Percentiles rank a stretch among this genome's conserved stretches.
Evolutionary conservation across 2,329 filamentous ascomycete species (phyloP).

Genomic region (Fusarium drepaniforme): DNA sequence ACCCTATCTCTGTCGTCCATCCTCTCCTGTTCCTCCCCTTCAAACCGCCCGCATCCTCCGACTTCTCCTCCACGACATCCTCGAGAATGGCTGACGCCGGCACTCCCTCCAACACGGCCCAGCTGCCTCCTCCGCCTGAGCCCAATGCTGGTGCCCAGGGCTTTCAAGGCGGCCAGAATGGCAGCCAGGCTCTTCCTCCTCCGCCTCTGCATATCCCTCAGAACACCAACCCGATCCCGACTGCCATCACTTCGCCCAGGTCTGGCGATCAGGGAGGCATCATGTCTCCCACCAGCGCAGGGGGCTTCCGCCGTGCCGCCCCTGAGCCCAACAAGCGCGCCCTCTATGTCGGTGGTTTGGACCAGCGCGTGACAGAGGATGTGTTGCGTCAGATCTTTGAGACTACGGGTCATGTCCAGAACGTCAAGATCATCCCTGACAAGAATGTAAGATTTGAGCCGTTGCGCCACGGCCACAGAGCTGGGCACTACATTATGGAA

Average conservation of each 20-base stretch:
- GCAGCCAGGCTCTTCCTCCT: conserved; percentile 81
- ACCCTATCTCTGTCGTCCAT: conserved; percentile 34
- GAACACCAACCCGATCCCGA: conserved; percentile 96
- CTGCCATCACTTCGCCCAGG: conserved; percentile 90
- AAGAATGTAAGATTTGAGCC: conserved; percentile 85
- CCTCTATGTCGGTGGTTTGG: conserved; percentile 93
- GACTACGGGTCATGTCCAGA: conserved; percentile 97
- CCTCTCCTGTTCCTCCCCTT: conserved; percentile 26
- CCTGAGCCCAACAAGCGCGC: conserved; percentile 99
- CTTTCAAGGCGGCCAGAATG: conserved; percentile 80
- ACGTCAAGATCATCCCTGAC: conserved; percentile 99
- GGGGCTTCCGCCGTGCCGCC: conserved; percentile 88
- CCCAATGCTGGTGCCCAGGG: conserved; percentile 78
- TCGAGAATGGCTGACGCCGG: conserved; percentile 82
- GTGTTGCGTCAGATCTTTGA: conserved; percentile 98
- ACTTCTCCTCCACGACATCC: conserved; percentile 30
- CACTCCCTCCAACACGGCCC: conserved; percentile 70
- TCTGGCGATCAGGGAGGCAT: conserved; percentile 75
- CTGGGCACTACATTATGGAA: background rate
- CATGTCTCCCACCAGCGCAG: conserved; percentile 87
- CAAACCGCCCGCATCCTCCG: conserved; percentile 21
- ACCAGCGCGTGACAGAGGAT: conserved; percentile 95
- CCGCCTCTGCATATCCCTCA: conserved; percentile 94
- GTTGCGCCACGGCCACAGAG: background rate
- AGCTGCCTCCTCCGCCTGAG: conserved; percentile 78